Evolutionary conservation across 331 rosid genomes (phyloP).

Genomic region (Cydonia oblonga): DNA sequence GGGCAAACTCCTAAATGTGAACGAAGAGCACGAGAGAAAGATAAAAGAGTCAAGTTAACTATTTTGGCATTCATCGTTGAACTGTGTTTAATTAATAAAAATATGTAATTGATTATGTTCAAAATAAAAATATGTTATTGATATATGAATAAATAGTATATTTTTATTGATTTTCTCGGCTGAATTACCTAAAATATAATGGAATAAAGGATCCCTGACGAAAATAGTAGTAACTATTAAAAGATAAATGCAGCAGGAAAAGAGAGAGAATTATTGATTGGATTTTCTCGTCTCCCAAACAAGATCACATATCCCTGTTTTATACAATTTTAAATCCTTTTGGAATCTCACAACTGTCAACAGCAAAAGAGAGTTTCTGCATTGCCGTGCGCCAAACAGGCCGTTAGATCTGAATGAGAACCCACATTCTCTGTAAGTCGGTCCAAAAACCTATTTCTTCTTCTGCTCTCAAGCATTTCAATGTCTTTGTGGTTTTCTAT

Average conservation of each 20-base stretch:
- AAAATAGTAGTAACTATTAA: too few relatives aligned
- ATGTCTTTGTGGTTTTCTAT: background rate
- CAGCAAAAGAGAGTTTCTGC: background rate
- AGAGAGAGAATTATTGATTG: background rate
- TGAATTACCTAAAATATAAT: too few relatives aligned
- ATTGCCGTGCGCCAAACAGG: slow-evolving; percentile 12
- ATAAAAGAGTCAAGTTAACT: too few relatives aligned
- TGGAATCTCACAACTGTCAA: background rate
- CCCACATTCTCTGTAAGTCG: slow-evolving; percentile 27
- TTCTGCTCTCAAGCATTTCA: background rate
- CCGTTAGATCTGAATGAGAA: slow-evolving; percentile 40
- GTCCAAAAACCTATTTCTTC: background rate
- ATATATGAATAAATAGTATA: too few relatives aligned
- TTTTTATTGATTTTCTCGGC: too few relatives aligned
- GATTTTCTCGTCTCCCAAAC: background rate
- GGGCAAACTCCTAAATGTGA: too few relatives aligned
- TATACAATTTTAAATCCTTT: background rate
- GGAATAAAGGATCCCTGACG: too few relatives aligned
- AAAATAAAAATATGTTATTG: too few relatives aligned
- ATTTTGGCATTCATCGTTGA: too few relatives aligned
- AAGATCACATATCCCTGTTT: background rate
- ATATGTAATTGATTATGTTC: too few relatives aligned
- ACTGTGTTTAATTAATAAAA: too few relatives aligned
- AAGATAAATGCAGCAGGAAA: background rate
- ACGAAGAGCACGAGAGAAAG: too few relatives aligned